Base-by-base conservation (phyloP, 106 monocot species). In the Dendrobium catenatum region DNA sequence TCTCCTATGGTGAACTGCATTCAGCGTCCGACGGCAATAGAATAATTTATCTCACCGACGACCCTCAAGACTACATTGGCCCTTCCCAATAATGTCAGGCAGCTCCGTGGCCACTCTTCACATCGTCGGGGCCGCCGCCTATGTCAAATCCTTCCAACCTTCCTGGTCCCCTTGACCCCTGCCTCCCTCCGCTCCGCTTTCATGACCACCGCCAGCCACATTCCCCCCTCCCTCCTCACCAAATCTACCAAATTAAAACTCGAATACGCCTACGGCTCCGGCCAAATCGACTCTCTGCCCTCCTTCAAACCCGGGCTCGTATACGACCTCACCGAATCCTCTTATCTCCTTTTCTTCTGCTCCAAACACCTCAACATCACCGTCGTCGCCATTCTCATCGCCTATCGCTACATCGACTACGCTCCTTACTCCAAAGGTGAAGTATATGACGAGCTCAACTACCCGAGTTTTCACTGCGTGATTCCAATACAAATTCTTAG, bases 81-180 rank as follows among this genome's bases (percentile, higher is more conserved):
- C 15, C 0, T 88, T 54, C 76, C 80, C 82, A 40, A 56, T 82
- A 3, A 66, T 79, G 19, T 82, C 88, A 0, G 88, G 88, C 42
- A 88, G 85, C 5, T 88, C 88, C 66, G 80, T 88, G 88, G 40
- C 88, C 2, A 79, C 82, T 46, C 88, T 85, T 49, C 88, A 85
- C 68, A 59, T 46, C 20, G 56, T 80, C 5, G 82, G 59, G 17
- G 70, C 68, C 19, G 88, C 88, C 15, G 88, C 85, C 3, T 85
- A 82, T 33, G 46, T 88, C 16, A 88, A 85, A 29, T 76, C 85
- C 13, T 78, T 79, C 55, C 85, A 88, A 47, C 88, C 82, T 16
- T 42, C 18, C 0, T 88, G 88, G 88, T 85, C 82, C 46, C 88
- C 82, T 4, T 64, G 3, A 37, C 3, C 37, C 31, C 31, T 31